Evolutionary conservation across 2,329 filamentous ascomycete genomes (phyloP).

Genomic region (Hawksworthiomyces lignivorus): DNA sequence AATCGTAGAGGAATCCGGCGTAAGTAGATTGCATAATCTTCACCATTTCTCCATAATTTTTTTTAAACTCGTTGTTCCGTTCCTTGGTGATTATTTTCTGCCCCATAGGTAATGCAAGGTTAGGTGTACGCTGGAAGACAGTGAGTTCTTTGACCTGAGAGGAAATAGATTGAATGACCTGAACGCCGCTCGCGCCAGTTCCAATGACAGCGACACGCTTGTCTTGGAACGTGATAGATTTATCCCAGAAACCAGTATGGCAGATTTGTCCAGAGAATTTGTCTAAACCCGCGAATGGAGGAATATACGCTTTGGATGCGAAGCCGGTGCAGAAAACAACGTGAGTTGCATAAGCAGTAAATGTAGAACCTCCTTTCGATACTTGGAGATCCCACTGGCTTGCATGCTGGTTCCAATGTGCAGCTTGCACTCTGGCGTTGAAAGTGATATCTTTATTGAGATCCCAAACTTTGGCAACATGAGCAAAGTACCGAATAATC

Average conservation of each 20-base stretch:
- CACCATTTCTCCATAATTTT: no score
- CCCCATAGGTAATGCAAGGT: constrained; percentile 50
- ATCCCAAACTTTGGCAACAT: constrained; percentile 34
- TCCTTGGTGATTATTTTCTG: constrained; percentile 40
- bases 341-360: constrained; percentile 33
- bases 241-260: constrained; percentile 13
- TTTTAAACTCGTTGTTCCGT: constrained; percentile 35
- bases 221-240: constrained; percentile 19
- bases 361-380: constrained; percentile 30
- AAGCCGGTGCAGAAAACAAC: constrained; percentile 40
- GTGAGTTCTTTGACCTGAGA: constrained; percentile 27
- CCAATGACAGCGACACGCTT: constrained; percentile 16
- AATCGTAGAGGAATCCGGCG: constrained; percentile 43
- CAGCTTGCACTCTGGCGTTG: constrained; percentile 32
- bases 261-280: constrained; percentile 10
- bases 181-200: constrained; percentile 16
- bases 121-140: constrained; percentile 52
- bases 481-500: constrained; percentile 36
- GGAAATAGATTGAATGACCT: constrained; percentile 18
- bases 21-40: no score
- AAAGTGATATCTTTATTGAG: constrained; percentile 38
- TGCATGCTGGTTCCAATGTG: constrained; percentile 28
- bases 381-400: constrained; percentile 36
- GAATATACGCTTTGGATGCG: constrained; percentile 34
- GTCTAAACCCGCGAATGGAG: constrained; percentile 21